Evolutionary conservation across 805 yeast species (phyloP).

Genomic region (Yamadazyma phyllophila): DNA sequence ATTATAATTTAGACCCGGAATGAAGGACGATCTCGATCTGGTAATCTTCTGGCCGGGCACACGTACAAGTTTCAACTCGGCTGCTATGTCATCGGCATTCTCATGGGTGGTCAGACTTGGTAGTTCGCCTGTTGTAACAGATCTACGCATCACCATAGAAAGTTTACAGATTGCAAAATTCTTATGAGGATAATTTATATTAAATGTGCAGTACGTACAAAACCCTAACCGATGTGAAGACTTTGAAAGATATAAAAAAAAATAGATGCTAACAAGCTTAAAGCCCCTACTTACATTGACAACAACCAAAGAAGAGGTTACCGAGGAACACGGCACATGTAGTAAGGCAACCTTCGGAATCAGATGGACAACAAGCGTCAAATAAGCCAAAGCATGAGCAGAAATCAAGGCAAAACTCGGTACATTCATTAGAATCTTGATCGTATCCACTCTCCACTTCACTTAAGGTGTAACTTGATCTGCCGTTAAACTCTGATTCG

Average conservation of each 20-base stretch:
- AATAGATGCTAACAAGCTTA: background rate
- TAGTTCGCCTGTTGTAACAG: constrained; percentile 2
- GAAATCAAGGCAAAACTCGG: constrained; percentile 40
- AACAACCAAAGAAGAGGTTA: constrained; percentile 30
- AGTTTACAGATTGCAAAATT: constrained; percentile 3
- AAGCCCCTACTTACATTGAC: constrained; percentile 24
- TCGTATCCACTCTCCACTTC: constrained; percentile 37
- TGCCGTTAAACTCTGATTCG: constrained; percentile 6
- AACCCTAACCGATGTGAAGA: background rate
- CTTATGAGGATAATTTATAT: background rate
- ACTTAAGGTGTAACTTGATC: constrained; percentile 23
- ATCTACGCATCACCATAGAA: constrained; percentile 1
- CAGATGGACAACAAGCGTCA: constrained; percentile 40
- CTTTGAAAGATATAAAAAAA: background rate
- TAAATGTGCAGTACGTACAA: constrained; percentile 1
- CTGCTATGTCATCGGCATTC: background rate
- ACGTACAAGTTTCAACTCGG: background rate
- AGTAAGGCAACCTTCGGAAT: constrained; percentile 40
- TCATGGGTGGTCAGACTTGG: background rate
- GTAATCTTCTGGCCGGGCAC: constrained; percentile 2
- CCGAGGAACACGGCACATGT: constrained; percentile 37
- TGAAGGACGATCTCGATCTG: constrained; percentile 9
- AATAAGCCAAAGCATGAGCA: constrained; percentile 39
- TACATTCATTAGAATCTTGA: constrained; percentile 37
- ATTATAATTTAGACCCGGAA: constrained; percentile 11